Conservation (phyloP, 768 basidiomycete genomes). For the Gymnopilus junonius region DNA sequence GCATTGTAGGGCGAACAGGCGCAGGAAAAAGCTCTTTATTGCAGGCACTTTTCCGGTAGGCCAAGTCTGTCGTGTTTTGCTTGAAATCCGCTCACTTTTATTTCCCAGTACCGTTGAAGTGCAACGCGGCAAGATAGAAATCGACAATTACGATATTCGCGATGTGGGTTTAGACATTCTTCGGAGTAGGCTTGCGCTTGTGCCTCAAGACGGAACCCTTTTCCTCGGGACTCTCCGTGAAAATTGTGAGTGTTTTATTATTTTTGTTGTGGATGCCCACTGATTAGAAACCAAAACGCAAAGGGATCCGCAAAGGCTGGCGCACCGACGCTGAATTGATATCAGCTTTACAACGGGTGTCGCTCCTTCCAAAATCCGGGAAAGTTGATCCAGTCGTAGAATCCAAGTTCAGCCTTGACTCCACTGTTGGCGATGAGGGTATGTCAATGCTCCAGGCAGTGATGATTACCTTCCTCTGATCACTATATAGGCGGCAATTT, state of each 20-base stretch:
- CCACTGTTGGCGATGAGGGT: slow-evolving; percentile 64
- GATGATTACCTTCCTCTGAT: slow-evolving; percentile 16
- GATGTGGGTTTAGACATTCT: slow-evolving; percentile 59
- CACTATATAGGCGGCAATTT: slow-evolving; percentile 62
- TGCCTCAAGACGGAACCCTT: slow-evolving; percentile 66
- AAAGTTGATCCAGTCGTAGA: slow-evolving; percentile 48
- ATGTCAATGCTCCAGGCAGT: background rate
- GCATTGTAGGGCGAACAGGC: slow-evolving; percentile 53
- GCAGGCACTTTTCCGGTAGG: slow-evolving; percentile 59
- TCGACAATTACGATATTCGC: slow-evolving; percentile 59
- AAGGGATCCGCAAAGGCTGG: slow-evolving; percentile 57
- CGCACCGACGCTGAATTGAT: slow-evolving; percentile 67
- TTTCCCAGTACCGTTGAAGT: slow-evolving; percentile 60
- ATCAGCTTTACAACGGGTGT: slow-evolving; percentile 61
- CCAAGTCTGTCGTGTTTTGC: background rate
- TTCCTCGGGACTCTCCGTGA: slow-evolving; percentile 51
- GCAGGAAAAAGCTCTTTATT: slow-evolving; percentile 60
- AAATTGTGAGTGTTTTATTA: slow-evolving; percentile 35
- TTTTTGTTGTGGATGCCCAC: background rate
- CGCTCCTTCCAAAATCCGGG: slow-evolving; percentile 59
- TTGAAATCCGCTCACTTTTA: background rate
- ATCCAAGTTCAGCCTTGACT: slow-evolving; percentile 70
- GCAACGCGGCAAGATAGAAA: slow-evolving; percentile 56
- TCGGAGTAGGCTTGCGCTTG: slow-evolving; percentile 60
- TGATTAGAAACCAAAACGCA: background rate